These are phyloP conservation scores for Sclerotiophoma versabilis DNA, from an alignment of 2,329 filamentous ascomycete genomes.

Conservation along the genomic window DNA sequence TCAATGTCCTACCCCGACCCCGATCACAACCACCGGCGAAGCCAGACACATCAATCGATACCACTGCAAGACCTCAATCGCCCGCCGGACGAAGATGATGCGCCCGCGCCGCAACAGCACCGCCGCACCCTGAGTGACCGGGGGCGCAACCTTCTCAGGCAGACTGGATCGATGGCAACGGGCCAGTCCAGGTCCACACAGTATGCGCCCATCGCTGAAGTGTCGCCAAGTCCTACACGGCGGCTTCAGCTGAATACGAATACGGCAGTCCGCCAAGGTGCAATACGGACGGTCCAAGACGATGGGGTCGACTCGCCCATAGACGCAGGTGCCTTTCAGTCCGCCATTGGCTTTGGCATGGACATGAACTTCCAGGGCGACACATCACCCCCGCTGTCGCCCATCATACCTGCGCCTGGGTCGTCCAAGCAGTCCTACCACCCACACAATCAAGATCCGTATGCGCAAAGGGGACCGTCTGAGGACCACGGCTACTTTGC, in stretches of 20 bases:
- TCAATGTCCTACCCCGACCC: slow-evolving; percentile 60
- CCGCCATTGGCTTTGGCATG: slow-evolving; percentile 56
- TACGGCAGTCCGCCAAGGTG: slow-evolving; percentile 36
- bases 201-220: slow-evolving; percentile 62
- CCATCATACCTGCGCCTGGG: slow-evolving; percentile 25
- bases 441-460: slow-evolving; percentile 35
- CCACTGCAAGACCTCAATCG: slow-evolving; percentile 67
- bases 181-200: slow-evolving; percentile 49
- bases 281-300: slow-evolving; percentile 42
- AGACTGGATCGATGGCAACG: slow-evolving; percentile 52
- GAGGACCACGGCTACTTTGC: slow-evolving; percentile 63
- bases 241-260: slow-evolving; percentile 48
- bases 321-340: slow-evolving; percentile 56
- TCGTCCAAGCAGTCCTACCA: slow-evolving; percentile 60
- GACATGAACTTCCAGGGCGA: slow-evolving; percentile 56
- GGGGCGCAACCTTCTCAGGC: slow-evolving; percentile 56
- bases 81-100: slow-evolving; percentile 46
- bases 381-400: slow-evolving; percentile 37
- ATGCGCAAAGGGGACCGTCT: slow-evolving; percentile 55
- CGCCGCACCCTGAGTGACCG: slow-evolving; percentile 58
- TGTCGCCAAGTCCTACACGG: slow-evolving; percentile 58
- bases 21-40: slow-evolving; percentile 50
- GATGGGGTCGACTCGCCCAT: slow-evolving; percentile 50
- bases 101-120: slow-evolving; percentile 39
- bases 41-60: slow-evolving; percentile 68